Base-by-base conservation (phyloP, 345 rosid genomes). In the Aquilaria malaccensis region DNA sequence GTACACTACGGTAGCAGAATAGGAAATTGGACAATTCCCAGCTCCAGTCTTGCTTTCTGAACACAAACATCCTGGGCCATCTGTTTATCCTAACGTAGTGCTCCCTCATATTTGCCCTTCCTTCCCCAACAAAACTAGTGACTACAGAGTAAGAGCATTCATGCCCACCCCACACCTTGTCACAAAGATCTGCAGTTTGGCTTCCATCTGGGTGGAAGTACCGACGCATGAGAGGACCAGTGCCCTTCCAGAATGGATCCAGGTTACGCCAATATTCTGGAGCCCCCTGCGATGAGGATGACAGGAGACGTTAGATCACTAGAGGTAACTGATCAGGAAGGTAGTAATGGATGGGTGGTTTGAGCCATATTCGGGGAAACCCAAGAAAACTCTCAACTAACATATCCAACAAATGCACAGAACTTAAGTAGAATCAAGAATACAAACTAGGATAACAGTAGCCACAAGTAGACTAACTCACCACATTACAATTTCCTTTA, bases 151-250 rank as follows among this genome's bases (percentile, higher is more conserved):
- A 85, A 48, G 85, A 81, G 76, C 85, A 74, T 62, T 82, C 85
- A 50, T 85, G 90, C 32, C 90, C 90, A 4, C 85, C 83, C 90
- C 90, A 82, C 9, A 76, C 83, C 73, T 49, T 59, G 74, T 82
- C 85, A 12, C 71, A 78, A 54, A 79, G 82, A 74, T 72, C 87
- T 22, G 87, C 90, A 51, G 73, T 85, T 64, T 68, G 87, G 70
- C 87, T 85, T 30, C 87, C 83, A 50, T 85, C 90, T 10, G 73
- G 76, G 57, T 81, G 87, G 60, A 85, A 85, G 76, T 85, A 78
- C 4, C 83, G 74, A 51, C 37, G 83, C 87, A 85, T 78, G 1
- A 50, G 79, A 48, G 77, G 80, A 31, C 77, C 64, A 7, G 70
- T 75, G 32, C 83, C 90, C 64, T 52, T 64, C 87, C 87, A 80